phyloP scores from a whole-genome alignment of 2,329 filamentous ascomycete genomes.

The Colletotrichum kahawae region DNA sequence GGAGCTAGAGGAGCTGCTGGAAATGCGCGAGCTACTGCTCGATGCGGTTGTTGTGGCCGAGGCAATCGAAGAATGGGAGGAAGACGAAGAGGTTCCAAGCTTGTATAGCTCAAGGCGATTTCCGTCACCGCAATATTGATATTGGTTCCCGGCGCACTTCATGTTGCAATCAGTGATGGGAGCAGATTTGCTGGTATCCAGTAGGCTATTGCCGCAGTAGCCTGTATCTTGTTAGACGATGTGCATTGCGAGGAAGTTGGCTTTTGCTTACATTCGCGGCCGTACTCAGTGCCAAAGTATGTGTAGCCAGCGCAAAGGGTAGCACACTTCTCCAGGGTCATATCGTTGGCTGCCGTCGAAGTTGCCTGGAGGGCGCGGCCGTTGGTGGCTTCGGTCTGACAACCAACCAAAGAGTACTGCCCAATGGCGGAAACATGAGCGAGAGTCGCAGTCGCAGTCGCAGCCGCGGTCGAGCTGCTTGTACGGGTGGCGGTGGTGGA shows the following conservation, averaged over 20 bases:
- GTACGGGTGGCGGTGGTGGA: constrained; percentile 42
- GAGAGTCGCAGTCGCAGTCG: constrained; percentile 39
- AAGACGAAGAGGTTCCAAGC: constrained; percentile 19
- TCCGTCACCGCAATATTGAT: constrained; percentile 43
- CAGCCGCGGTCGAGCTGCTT: constrained; percentile 27
- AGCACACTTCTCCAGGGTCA: constrained; percentile 45
- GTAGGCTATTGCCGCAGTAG: constrained; percentile 44
- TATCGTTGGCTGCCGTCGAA: constrained; percentile 34
- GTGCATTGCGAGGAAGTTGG: background rate
- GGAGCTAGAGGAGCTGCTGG: background rate
- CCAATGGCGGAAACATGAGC: constrained; percentile 36
- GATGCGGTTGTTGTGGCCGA: background rate
- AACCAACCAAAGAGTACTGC: constrained; percentile 41
- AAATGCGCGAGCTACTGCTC: background rate
- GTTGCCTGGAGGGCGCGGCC: constrained; percentile 40
- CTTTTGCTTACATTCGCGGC: constrained; percentile 36
- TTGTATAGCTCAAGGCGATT: constrained; percentile 42
- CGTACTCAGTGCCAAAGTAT: constrained; percentile 43
- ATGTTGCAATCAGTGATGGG: constrained; percentile 40
- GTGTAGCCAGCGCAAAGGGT: constrained; percentile 37
- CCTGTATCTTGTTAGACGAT: constrained; percentile 21
- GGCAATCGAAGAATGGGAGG: background rate
- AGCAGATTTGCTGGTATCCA: constrained; percentile 34
- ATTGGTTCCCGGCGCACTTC: constrained; percentile 38
- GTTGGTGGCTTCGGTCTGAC: constrained; percentile 42